Evolutionary conservation across 345 rosid genomes (phyloP), one percentile per base, ranked within the genome.

Genomic region (Dipteronia sinensis): DNA sequence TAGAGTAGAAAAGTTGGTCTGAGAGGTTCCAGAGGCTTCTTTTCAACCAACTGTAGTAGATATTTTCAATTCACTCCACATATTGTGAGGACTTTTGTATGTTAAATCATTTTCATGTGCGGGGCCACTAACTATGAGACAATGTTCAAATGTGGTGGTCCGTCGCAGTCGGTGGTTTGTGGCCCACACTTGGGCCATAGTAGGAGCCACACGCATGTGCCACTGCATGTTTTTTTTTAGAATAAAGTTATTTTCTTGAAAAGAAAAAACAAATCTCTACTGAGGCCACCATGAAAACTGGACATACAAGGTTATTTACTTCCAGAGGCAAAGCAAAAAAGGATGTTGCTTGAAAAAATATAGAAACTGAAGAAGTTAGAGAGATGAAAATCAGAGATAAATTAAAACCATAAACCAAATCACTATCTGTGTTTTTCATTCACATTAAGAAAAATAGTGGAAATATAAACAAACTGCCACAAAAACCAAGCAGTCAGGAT

Each of bases 401-500:
- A 46, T 10, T 46, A 46, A 20, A 46, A 15, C 15, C 6, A 31
- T 27, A 31, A 12, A 64, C 9, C 62, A 71, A 51, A 5, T 55
- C 62, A 66, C 20, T 29, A 59, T 61, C 51, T 56, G 58, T 42
- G 38, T 69, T 23, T 69, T 59, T 46, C 67, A 67, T 67, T 74
- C 65, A 4, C 46, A 47, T 74, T 47, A 46, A 34, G 38, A 34
- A 29, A 73, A 73, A 42, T 20, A 56, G 65, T 68, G 34, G 68
- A 69, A 78, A 65, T 47, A 65, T 70, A 58, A 64, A 82, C 62
- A 65, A 81, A 31, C 67, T 80, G 67, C 74, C 67, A 53, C 76
- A 34, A 73, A 83, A 76, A 63, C 67, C 79, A 83, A 82, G 49
- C 77, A 65, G 79, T 56, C 73, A 70, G 80, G 77, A 75, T 64